Base-by-base conservation (phyloP, 2,329 filamentous ascomycete species). In the Fusarium sp. region DNA sequence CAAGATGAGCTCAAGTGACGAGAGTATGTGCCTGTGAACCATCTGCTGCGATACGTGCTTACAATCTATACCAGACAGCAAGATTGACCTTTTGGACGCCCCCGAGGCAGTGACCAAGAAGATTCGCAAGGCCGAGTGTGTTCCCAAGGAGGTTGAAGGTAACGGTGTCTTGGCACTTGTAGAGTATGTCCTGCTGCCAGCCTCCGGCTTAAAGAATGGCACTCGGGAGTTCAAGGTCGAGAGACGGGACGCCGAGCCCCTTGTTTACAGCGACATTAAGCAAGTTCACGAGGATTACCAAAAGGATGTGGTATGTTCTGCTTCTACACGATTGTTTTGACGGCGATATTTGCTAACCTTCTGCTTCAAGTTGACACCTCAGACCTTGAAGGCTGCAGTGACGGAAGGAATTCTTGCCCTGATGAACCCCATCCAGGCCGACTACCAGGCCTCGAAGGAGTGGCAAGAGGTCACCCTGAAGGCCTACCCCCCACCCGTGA, bases 81-180 rank as follows among this genome's bases (percentile, higher is more conserved):
- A 98, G 83, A 97, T 98, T 72, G 96, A 98, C 77, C 86, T 98
- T n/a, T 88, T 98, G 20, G 96, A 98, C 77, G 73, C 87, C 0
- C 84, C 92, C 1, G 93, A 97, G 0, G 82, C 83, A 3, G 91
- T 98, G 16, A 84, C 87, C 73, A 94, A 92, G 85, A 97, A 97
- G 85, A 85, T 97, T 56, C 90, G 90, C 77, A 98, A 98, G 81
- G 94, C 95, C 1, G 89, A 91, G 68, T 92, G 92, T 24, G 88
- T 89, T 18, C 94, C 94, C 32, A 89, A 90, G 76, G 86, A 91
- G 27, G 86, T 93, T 7, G 93, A 97, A 75, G 92, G 91, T 30
- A 98, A 98, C 78, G 96, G 95, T 22, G 85, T 98, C 15, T 83
- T 98, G 54, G 89, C 92, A 4, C 95, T 98, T 68, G 90, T 96